Conservation (phyloP, 2,329 filamentous ascomycete species). For the Curvularia sp. region DNA sequence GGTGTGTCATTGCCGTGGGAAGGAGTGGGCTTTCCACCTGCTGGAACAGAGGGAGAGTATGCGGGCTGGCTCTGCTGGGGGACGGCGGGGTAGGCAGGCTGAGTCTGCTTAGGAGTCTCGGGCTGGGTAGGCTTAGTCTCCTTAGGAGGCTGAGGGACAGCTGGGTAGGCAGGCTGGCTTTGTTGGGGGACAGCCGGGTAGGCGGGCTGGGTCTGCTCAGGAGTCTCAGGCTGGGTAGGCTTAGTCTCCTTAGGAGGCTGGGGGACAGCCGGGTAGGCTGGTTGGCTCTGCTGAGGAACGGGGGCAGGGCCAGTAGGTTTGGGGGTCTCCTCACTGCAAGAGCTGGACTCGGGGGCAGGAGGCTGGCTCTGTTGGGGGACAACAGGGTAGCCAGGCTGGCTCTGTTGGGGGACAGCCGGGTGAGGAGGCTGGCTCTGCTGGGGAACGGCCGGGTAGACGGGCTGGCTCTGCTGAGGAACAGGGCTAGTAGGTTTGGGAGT, state of each 20-base stretch:
- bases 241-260: conserved; percentile 16
- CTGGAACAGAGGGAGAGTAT: conserved; percentile 10
- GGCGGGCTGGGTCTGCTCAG: not conserved
- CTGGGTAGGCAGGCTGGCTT: conserved; percentile 17
- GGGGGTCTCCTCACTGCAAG: not conserved
- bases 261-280: conserved; percentile 20
- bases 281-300: conserved; percentile 12
- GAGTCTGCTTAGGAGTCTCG: not conserved
- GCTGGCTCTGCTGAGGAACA: conserved; percentile 10
- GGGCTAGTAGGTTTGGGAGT: conserved; percentile 9
- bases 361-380: conserved; percentile 11
- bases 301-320: not conserved
- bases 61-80: conserved; percentile 7
- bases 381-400: conserved; percentile 4
- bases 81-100: not conserved
- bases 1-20: conserved; percentile 36
- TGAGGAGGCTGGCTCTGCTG: conserved; percentile 5
- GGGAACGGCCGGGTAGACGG: conserved; percentile 29
- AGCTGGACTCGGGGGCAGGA: conserved; percentile 6
- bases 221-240: not conserved
- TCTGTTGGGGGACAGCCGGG: conserved; percentile 10
- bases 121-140: not conserved
- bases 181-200: too few relatives aligned
- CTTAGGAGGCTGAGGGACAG: conserved; percentile 12
- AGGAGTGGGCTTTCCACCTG: conserved; percentile 28